Evolutionary conservation across 371 early-diverging fungal species (phyloP), one percentile per base, ranked within the genome.

Genomic region (Mortierella sp.): DNA sequence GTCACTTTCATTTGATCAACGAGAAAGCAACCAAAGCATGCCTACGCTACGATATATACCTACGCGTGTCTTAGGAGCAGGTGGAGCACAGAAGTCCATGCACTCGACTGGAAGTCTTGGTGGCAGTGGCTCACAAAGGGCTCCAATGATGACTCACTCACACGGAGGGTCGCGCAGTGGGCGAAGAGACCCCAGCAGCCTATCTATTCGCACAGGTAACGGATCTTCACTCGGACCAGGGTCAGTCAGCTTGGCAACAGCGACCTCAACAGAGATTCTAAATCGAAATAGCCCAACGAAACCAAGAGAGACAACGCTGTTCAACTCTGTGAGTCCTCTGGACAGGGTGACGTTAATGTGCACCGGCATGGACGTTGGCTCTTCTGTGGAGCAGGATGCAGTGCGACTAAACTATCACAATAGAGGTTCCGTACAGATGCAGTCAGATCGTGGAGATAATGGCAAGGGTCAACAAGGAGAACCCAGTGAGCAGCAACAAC

Each of bases 1-100:
- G 14, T 78, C 78, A 6, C 24, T 78, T n/a, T 78, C 78, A n/a
- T 78, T 78, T 34, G 78, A 70, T 55, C 78, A 70, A 24, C 54
- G 75, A 30, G 75, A 75, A 4, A 67, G 56, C 37, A 41, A 56
- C 39, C 62, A 63, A 23, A 64, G 53, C 49, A 49, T 75, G 28
- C 75, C 75, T 0, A 75, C 75, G 9, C 43, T 75, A 15, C 64
- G 75, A 17, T 75, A 75, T 68, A 75, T 75, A 62, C 75, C 75
- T 50, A 56, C 68, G 17, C 68, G 68, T 39, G 60, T 56, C n/a
- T 60, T 60, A 34, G 70, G 60, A 1, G 30, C 65, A n/a, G 26
- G 49, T 19, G 30, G 48, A 4, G 48, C 72, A 19, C 66, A 66
- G 50, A 52, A 68, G 26, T 63, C 76, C 3, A n/a, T 64, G 2